Evolutionary conservation across 1,284 basidiomycete species (phyloP), one percentile per base, ranked within the genome.

Genomic region (Rhodotorula sp.): DNA sequence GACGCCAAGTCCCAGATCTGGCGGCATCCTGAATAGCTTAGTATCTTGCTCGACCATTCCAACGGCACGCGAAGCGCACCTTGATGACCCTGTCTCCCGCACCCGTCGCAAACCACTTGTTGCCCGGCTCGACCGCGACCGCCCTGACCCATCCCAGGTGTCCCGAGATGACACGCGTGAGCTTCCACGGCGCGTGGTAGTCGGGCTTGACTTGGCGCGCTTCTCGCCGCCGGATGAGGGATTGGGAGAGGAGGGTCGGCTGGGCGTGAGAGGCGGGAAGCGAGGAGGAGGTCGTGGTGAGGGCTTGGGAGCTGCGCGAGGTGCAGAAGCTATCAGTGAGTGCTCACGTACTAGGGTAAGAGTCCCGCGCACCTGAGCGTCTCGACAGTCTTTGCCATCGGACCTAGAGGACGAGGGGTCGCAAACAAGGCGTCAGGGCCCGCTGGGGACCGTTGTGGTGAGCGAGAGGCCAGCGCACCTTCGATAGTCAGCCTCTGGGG

Each of bases 61-160:
- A 13, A 34, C 13, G 34, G 7, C 18, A 26, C 5, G 7, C 5
- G 2, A 15, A 48, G 72, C 78, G 60, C 62, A 81, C 81, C 79
- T 99, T 99, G 81, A 99, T 92, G 58, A 99, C 94, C 46, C 95
- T 87, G 81, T 99, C 95, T 11, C 96, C 96, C 0, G 95, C 95
- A 68, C 95, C 95, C 0, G 94, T 95, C 0, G 92, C 95, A 75
- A 99, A 99, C 95, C 95, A 99, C 80, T 95, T 85, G 83, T 99
- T 99, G 37, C 92, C 93, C 24, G 95, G 95, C 80, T 99, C 95
- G 54, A 99, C 93, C 2, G 95, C 92, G 24, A 92, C 89, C 76
- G 89, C 90, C 66, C 95, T 87, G n/a, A 99, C 95, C 96, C 96
- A 99, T 13, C 96, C 95, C 73, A 99, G 82, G 81, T 99, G 95